Evolutionary conservation across 129 eudicot genomes (phyloP), one percentile per base, ranked within the genome.

Genomic region (Heracleum sosnowskyi): DNA sequence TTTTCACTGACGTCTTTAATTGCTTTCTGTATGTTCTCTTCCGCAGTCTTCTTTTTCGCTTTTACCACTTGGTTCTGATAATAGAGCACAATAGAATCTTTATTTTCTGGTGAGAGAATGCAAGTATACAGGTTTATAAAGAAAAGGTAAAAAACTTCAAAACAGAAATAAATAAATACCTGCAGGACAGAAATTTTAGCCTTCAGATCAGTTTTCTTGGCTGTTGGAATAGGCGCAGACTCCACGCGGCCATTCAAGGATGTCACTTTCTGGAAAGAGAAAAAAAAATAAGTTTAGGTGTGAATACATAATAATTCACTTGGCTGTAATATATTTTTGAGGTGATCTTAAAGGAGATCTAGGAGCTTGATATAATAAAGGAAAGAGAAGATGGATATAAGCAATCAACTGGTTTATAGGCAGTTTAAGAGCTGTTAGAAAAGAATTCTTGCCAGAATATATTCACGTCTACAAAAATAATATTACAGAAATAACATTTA

Each of bases 201-300:
- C 83, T 91, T 90, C n/a, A 95, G 91, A 75, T 90, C 96, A 60
- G 90, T 83, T 83, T 95, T 95, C 86, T 80, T 95, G 81, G 94
- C 92, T 31, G 97, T 57, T 74, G 98, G 89, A 69, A 95, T 95
- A 16, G 90, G 69, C 33, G 96, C 92, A 11, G 92, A 84, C 82
- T 95, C 97, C 77, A 91, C 91, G 55, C 90, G 92, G 69, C 96
- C 89, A 79, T 88, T 95, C 40, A 95, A 87, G 47, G 88, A 87
- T 17, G 94, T 78, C 63, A 93, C 96, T 40, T 68, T 76, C 68
- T 40, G 45, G n/a, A 20, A 76, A 63, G 31, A 18, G 31, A 44
- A 60, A 36, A 60, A 36, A 3, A 63, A 31, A 0, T 28, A 44
- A 41, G 28, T n/a, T 42, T 15, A 44, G 60, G 40, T 60, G 68